Conservation (phyloP, 2,329 filamentous ascomycete species). For the Trichocomaceae sp. region DNA sequence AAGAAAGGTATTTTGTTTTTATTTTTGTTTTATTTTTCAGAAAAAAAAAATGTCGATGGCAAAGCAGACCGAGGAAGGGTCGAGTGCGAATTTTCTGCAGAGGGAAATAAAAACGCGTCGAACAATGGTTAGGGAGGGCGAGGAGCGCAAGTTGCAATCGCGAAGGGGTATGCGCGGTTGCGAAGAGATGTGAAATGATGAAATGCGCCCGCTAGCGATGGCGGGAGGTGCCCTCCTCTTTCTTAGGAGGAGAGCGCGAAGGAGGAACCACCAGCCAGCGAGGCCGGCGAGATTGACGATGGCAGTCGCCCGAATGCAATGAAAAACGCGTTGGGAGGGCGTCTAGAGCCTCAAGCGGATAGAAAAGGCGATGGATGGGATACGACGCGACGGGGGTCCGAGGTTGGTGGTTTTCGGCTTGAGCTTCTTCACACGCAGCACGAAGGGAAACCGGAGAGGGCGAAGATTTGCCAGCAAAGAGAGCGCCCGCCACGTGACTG, state of each 20-base stretch:
- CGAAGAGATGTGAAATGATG: conserved; percentile 6
- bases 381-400: conserved; percentile 18
- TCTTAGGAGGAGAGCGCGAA: not conserved
- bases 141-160: not conserved
- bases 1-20: not conserved
- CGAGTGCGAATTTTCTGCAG: not conserved
- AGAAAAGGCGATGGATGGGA: conserved; percentile 17
- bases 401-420: conserved; percentile 14
- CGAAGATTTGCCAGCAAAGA: conserved; percentile 13
- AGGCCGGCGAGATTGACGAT: conserved; percentile 7
- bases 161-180: conserved; percentile 4
- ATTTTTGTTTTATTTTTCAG: too few relatives aligned
- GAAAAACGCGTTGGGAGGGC: conserved; percentile 13
- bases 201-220: conserved; percentile 9
- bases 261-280: not conserved
- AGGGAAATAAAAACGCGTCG: conserved; percentile 20
- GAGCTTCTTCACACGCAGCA: conserved; percentile 1
- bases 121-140: conserved; percentile 5
- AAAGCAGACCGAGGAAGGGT: not conserved
- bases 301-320: conserved; percentile 10
- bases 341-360: conserved; percentile 11
- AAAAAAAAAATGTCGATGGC: not conserved
- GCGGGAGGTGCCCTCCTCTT: not conserved
- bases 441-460: conserved; percentile 12
- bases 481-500: conserved; percentile 9